Evolutionary conservation across 768 basidiomycete genomes (phyloP), one percentile per base, ranked within the genome.

Genomic region (Amanita thiersii): DNA sequence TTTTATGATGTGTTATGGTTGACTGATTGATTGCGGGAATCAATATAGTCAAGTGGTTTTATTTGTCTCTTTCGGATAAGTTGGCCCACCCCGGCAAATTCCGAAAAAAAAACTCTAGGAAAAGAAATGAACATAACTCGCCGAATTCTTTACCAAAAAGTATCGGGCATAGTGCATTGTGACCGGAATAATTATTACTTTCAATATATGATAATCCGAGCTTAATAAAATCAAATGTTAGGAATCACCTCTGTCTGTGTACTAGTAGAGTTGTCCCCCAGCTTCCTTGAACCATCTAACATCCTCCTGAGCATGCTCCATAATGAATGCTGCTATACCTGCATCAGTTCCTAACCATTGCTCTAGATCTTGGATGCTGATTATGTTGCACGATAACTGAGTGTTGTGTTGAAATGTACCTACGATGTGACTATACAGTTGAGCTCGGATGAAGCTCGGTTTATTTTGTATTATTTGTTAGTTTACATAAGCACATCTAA

Each of bases 41-140:
- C n/a, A n/a, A n/a, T n/a, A n/a, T n/a, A n/a, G n/a, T n/a, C n/a
- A n/a, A n/a, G n/a, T n/a, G n/a, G n/a, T n/a, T n/a, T n/a, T n/a
- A n/a, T n/a, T n/a, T n/a, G n/a, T n/a, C 37, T 38, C 26, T 38
- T 38, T 38, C 37, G n/a, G 37, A 38, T 38, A 25, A 38, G 23
- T 38, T 38, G 37, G 37, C 37, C 37, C 37, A 38, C n/a, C 21
- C 37, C 21, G n/a, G 37, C 23, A 38, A 24, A 24, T 38, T 38
- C 37, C n/a, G 37, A 38, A 38, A 38, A 38, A n/a, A n/a, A 36
- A 38, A 24, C 7, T 25, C 37, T 15, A 10, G 21, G 11, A 8
- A 38, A 38, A 24, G n/a, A 38, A 38, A 38, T 25, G 18, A 5
- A n/a, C 32, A 33, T 33, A 33, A 14, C 32, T 14, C 32, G n/a